These are phyloP conservation scores for Byssothecium circinans DNA, from an alignment of 2,329 filamentous ascomycete species.

Conservation along the genomic window DNA sequence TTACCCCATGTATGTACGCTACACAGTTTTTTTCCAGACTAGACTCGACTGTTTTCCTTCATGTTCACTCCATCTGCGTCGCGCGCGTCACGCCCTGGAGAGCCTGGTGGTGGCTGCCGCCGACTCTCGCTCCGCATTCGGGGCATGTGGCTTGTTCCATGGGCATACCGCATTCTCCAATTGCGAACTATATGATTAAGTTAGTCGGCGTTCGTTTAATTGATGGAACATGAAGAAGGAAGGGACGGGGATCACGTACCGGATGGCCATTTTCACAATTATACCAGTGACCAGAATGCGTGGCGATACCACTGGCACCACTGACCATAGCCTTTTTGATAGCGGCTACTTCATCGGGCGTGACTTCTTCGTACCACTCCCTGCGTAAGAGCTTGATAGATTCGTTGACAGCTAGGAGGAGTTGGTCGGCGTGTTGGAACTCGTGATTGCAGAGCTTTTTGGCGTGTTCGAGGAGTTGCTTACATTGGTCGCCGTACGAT, in stretches of 20 bases:
- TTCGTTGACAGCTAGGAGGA: slow-evolving; percentile 32
- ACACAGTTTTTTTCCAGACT: no score
- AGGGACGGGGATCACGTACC: slow-evolving; percentile 25
- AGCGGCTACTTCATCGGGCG: slow-evolving; percentile 46
- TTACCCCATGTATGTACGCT: no score
- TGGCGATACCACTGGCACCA: slow-evolving; percentile 45
- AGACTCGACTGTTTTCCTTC: no score
- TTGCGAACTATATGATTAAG: slow-evolving; percentile 49
- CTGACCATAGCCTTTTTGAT: slow-evolving; percentile 54
- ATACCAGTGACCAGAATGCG: slow-evolving; percentile 63
- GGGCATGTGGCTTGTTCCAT: slow-evolving; percentile 65
- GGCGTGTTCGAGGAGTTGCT: slow-evolving; percentile 31
- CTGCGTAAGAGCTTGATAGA: slow-evolving; percentile 30
- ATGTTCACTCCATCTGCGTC: slow-evolving; percentile 54
- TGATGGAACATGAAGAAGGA: neutral
- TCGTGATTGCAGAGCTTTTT: slow-evolving; percentile 34
- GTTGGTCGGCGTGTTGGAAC: slow-evolving; percentile 32
- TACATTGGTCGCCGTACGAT: slow-evolving; percentile 20
- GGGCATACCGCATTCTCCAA: slow-evolving; percentile 68
- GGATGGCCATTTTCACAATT: slow-evolving; percentile 59
- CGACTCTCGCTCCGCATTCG: slow-evolving; percentile 61
- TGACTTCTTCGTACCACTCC: slow-evolving; percentile 47
- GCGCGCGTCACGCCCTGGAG: slow-evolving; percentile 57
- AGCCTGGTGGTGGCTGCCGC: slow-evolving; percentile 56
- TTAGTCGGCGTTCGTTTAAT: neutral